Percentiles rank a stretch among this genome's conserved stretches.
These are phyloP conservation scores for Colletotrichum echinochloae DNA, from an alignment of 2,329 filamentous ascomycete genomes.

Conservation along the genomic window DNA sequence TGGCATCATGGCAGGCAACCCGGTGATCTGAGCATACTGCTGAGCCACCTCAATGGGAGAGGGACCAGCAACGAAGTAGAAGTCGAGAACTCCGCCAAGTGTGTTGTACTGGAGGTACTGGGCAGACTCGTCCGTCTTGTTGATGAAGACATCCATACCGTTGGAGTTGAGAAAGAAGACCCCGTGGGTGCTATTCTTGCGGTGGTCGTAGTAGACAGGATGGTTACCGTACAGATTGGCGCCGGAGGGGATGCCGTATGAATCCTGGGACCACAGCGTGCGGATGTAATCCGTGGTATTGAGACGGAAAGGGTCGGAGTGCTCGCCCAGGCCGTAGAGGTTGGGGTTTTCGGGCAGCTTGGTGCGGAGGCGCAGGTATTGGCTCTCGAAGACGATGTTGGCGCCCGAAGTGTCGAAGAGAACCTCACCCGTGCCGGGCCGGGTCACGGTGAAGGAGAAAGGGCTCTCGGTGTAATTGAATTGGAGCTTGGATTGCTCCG, in stretches of 20 bases:
- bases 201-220: constrained; percentile 81
- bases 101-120: constrained; percentile 86
- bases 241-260: constrained; percentile 69
- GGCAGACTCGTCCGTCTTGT: constrained; percentile 66
- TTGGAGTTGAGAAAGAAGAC: constrained; percentile 80
- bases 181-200: constrained; percentile 68
- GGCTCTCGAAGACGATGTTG: constrained; percentile 78
- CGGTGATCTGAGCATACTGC: constrained; percentile 70
- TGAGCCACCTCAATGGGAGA: constrained; percentile 67
- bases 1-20: constrained; percentile 70
- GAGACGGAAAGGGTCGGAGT: constrained; percentile 77
- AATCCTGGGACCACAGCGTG: constrained; percentile 77
- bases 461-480: constrained; percentile 61
- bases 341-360: constrained; percentile 75
- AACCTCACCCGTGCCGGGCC: constrained; percentile 56
- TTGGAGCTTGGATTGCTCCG: constrained; percentile 57
- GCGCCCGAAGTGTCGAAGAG: constrained; percentile 79
- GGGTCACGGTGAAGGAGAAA: constrained; percentile 74
- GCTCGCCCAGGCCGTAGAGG: constrained; percentile 84
- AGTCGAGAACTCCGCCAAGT: constrained; percentile 80
- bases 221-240: constrained; percentile 80
- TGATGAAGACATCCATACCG: constrained; percentile 82
- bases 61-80: constrained; percentile 73
- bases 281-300: constrained; percentile 77
- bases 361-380: constrained; percentile 81